Base-by-base conservation (phyloP, 495 filamentous ascomycete species). In the Tuber brumale region DNA sequence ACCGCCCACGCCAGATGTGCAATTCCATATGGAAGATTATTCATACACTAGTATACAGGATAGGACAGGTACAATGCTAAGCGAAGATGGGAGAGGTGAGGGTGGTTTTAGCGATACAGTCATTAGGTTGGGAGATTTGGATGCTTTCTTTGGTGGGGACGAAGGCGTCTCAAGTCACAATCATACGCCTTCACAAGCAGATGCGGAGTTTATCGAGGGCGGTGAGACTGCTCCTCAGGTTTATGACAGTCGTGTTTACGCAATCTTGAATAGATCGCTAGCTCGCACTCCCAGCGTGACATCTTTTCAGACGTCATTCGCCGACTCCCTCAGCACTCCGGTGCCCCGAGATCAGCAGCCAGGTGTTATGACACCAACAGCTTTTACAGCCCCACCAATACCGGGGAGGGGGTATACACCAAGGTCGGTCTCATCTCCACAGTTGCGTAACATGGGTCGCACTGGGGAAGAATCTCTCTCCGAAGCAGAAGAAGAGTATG, bases 221-320 rank as follows among this genome's bases (percentile, higher is more conserved):
- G 89, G 90, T 48, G 94, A 97, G 76, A 91, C 90, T 44, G 92
- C 90, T 27, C 93, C 94, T 19, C 91, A 93, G 82, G 87, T 97
- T 5, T 98, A 99, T 83, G 94, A 98, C 82, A 95, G 95, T 81
- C 92, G 97, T 80, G 96, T 95, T 19, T 88, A 94, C 5, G 95
- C 95, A 0, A 97, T 99, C 73, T 85, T 98, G 23, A 86, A 82
- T 72, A 86, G 86, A 73, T 94, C 92, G 0, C 87, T 95, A 45
- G 89, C 87, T 19, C 87, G 90, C 31, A 93, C 91, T 23, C 87
- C 89, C 37, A 93, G 91, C 48, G 87, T 89, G 6, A 89, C 90
- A 0, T 95, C 93, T 0, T 95, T 99, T 83, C 94, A 97, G 76
- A 95, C 92, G 80, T 92, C 92, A 66, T 94, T 97, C 72, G 88